Evolutionary conservation across 75 land plant genomes (phyloP), one percentile per base, ranked within the genome.

Genomic region (Picea glauca): DNA sequence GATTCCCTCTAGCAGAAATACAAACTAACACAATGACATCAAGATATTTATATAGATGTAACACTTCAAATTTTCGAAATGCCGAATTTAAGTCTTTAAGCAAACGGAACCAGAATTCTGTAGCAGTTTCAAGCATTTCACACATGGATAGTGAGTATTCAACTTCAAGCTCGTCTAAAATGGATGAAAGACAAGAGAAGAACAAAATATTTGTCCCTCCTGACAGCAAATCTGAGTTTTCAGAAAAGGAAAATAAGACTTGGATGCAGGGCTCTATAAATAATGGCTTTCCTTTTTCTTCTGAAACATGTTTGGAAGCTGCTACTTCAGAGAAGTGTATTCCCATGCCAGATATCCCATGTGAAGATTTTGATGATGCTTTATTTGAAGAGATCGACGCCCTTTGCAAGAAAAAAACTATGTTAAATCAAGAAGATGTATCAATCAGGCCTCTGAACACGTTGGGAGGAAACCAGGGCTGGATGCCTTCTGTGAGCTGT

Each of bases 281-380:
- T 40, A 17, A 14, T 18, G 46, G 14, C 50, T 68, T 68, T 40
- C 4, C 21, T 4, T 68, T 68, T 68, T 65, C 68, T 65, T 65
- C 70, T 33, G 40, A 66, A 33, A 8, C 40, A 33, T 70, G 50
- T 70, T 40, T 23, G 40, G 74, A 70, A 70, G 40, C 74, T 18
- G 12, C 46, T 43, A 43, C 20, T 43, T 70, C 17, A 8, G 74
- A 70, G 23, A 70, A 38, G 18, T 9, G 13, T 11, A 70, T 70
- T 70, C 43, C 74, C 23, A 7, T 70, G 23, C 35, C 31, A 40
- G 67, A 61, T 62, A n/a, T n/a, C 23, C 72, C 43, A 46, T 58
- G 81, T 61, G 93, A 91, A 62, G 93, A 93, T 73, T 82, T 91
- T 79, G 90, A 91, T 85, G 95, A 89, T 38, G 80, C 81, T 12